Percentiles rank a stretch among this genome's conserved stretches.
phyloP scores from a whole-genome alignment of 2,329 filamentous ascomycete species.

The Beauveria pseudobassiana region DNA sequence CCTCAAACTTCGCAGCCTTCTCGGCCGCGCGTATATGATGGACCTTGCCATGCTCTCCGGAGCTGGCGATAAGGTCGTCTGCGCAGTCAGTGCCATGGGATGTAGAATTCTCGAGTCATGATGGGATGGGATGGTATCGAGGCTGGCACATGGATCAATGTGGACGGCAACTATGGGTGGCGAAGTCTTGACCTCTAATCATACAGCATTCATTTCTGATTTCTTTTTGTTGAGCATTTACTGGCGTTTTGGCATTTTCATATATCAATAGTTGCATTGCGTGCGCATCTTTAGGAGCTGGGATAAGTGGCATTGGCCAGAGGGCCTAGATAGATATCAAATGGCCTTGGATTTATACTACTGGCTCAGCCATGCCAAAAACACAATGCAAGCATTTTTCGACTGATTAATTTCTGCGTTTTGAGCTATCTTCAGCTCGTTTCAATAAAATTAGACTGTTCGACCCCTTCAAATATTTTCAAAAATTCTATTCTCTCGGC shows the following conservation, averaged over 20 bases:
- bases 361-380: not conserved
- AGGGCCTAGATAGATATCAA: not conserved
- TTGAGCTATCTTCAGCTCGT: not conserved
- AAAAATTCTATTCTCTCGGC: not conserved
- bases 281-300: not conserved
- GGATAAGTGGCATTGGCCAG: not conserved
- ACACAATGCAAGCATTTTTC: not conserved
- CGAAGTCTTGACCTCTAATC: conserved; percentile 18
- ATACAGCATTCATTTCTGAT: conserved; percentile 20
- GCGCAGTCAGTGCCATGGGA: conserved; percentile 63
- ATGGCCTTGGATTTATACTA: not conserved
- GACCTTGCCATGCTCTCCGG: conserved; percentile 68
- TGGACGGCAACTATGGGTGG: conserved; percentile 67
- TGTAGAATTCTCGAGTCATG: conserved; percentile 76
- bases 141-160: conserved; percentile 62
- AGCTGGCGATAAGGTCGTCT: conserved; percentile 64
- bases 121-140: conserved; percentile 73
- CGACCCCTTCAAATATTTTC: not conserved
- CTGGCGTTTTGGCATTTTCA: conserved; percentile 11
- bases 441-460: not conserved
- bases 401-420: too few species aligned
- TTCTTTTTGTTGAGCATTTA: conserved; percentile 10
- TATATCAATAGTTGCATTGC: not conserved
- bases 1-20: conserved; percentile 61
- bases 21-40: conserved; percentile 75